phyloP scores from a whole-genome alignment of 2,329 filamentous ascomycete genomes.

The Ophiosphaerella herpotricha region DNA sequence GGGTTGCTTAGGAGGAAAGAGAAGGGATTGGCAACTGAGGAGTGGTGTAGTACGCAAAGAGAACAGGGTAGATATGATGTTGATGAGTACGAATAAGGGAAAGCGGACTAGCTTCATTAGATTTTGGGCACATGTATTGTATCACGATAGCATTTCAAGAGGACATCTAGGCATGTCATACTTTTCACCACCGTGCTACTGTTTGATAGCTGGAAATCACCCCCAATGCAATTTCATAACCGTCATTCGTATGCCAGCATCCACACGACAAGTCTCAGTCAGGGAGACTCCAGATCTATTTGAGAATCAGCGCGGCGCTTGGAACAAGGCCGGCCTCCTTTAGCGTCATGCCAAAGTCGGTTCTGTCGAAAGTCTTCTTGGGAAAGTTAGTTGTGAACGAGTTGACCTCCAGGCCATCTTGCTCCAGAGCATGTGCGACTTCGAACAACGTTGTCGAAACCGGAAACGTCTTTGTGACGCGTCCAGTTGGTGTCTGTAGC shows the following conservation, averaged over 20 bases:
- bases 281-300: conserved; percentile 23
- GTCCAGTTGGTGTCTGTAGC: conserved; percentile 76
- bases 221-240: conserved; percentile 11
- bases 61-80: conserved; percentile 49
- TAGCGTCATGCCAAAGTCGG: conserved; percentile 84
- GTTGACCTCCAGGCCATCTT: conserved; percentile 70
- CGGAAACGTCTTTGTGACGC: conserved; percentile 83
- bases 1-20: conserved; percentile 51
- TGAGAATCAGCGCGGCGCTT: conserved; percentile 83
- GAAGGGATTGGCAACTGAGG: conserved; percentile 52
- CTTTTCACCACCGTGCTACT: conserved; percentile 1
- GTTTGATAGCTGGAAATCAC: neutral
- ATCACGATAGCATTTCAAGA: neutral
- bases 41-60: conserved; percentile 55
- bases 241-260: neutral
- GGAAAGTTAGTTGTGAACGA: conserved; percentile 89
- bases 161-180: neutral
- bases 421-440: conserved; percentile 76
- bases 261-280: neutral
- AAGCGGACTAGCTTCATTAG: neutral
- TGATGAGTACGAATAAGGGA: conserved; percentile 41
- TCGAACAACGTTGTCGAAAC: conserved; percentile 93
- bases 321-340: conserved; percentile 91
- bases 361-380: conserved; percentile 71
- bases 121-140: neutral